Base-by-base conservation (phyloP, 805 yeast species). In the Candida krabiensis region DNA sequence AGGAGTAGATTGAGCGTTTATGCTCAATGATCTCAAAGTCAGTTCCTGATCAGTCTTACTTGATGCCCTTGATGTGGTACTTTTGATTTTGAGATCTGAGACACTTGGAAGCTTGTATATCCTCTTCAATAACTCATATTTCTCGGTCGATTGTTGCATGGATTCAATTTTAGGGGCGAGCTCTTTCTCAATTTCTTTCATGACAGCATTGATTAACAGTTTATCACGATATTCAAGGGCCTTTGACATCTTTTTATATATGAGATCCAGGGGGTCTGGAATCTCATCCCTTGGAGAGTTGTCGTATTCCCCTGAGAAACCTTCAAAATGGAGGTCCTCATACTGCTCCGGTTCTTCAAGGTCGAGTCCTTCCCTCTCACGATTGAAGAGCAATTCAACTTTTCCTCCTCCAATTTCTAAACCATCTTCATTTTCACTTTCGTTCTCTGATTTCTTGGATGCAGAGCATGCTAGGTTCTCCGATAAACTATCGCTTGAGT, bases 71-170 rank as follows among this genome's bases (percentile, higher is more conserved):
- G 30, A 28, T 13, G 9, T 21, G 23, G 28, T 33, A 7, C 41
- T 27, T 17, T 46, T 45, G 15, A 37, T 41, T 17, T 45, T 45
- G 22, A 58, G 32, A 21, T 53, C 50, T 0, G 57, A 47, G 5
- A 56, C 44, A 37, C 61, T 56, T 7, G 61, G 63, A 18, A 58
- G 44, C 30, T 49, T 57, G 28, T 55, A 54, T 3, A 56, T 26
- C 14, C 22, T 31, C 35, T 55, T 58, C 18, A 52, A 28, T 4
- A 47, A 29, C 23, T 53, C 51, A 34, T 59, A 60, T 28, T 60
- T 56, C 17, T 39, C 42, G 4, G 55, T 40, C 6, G 47, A 43
- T 11, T 43, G 28, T 15, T 50, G 37, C 23, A 58, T 25, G 6
- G 28, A 29, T n/a, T 38, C 37, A 15, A 58, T 43, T 24, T 49